Percentiles rank a stretch among this genome's conserved stretches.
Conservation (phyloP, 768 basidiomycete genomes). For the Suillus hirtellus region DNA sequence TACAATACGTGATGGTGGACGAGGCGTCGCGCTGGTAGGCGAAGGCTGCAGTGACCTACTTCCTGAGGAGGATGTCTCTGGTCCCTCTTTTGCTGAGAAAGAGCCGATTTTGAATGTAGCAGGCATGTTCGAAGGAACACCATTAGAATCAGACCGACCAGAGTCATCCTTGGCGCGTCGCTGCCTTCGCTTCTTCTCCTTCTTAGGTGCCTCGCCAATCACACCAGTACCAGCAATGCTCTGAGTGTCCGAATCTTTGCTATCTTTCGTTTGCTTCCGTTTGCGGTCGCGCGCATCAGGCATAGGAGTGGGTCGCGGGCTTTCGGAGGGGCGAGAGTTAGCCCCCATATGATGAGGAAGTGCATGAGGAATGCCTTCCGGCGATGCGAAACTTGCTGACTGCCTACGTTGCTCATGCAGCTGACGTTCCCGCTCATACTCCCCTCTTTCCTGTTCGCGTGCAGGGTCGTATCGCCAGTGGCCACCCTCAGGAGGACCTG, state of each 20-base stretch:
- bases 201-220: slow-evolving; percentile 49
- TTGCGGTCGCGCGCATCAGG: slow-evolving; percentile 48
- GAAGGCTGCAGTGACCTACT: slow-evolving; percentile 70
- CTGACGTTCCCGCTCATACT: slow-evolving; percentile 35
- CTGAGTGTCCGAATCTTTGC: slow-evolving; percentile 42
- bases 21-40: slow-evolving; percentile 60
- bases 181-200: slow-evolving; percentile 54
- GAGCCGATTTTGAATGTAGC: slow-evolving; percentile 35
- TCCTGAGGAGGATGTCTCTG: slow-evolving; percentile 66
- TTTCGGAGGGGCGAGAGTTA: slow-evolving; percentile 56
- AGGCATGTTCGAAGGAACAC: slow-evolving; percentile 29
- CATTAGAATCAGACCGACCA: slow-evolving; percentile 27
- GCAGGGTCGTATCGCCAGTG: slow-evolving; percentile 63
- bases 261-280: slow-evolving; percentile 47
- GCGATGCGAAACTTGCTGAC: slow-evolving; percentile 45
- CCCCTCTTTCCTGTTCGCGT: slow-evolving; percentile 55
- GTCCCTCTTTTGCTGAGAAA: slow-evolving; percentile 45
- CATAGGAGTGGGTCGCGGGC: slow-evolving; percentile 49
- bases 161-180: slow-evolving; percentile 46
- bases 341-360: slow-evolving; percentile 32
- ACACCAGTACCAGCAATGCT: slow-evolving; percentile 27
- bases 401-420: slow-evolving; percentile 36
- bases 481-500: slow-evolving; percentile 43
- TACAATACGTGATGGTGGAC: slow-evolving; percentile 65
- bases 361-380: slow-evolving; percentile 38